These are phyloP conservation scores for Penicillium sp. DNA, from an alignment of 2,329 filamentous ascomycete genomes.

Conservation along the genomic window DNA sequence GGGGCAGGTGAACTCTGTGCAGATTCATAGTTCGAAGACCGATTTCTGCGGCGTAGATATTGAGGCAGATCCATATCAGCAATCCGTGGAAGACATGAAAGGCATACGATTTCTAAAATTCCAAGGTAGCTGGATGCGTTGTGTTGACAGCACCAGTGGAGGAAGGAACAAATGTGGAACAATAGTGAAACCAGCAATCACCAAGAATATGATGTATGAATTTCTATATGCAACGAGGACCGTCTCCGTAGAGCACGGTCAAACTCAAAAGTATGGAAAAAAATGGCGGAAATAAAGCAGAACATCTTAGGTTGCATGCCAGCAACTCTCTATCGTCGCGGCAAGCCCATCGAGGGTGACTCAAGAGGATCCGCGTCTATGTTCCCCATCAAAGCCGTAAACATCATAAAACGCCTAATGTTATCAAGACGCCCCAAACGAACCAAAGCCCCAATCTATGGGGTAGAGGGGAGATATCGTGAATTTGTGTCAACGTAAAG, in stretches of 20 bases:
- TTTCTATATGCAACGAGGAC: constrained; percentile 26
- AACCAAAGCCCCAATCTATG: constrained; percentile 12
- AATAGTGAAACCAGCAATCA: constrained; percentile 5
- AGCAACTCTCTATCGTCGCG: constrained; percentile 16
- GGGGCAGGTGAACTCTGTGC: neutral
- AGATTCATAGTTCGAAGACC: constrained; percentile 8
- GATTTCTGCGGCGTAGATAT: constrained; percentile 7
- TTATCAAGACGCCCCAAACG: constrained; percentile 20
- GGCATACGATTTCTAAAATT: neutral
- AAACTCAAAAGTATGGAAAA: constrained; percentile 19
- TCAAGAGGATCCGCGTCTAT: constrained; percentile 14
- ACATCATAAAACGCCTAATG: constrained; percentile 20
- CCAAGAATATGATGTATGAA: constrained; percentile 14
- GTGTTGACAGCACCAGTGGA: neutral
- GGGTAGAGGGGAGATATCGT: constrained; percentile 14
- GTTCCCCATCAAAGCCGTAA: constrained; percentile 13
- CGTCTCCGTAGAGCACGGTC: constrained; percentile 17
- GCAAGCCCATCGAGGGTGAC: constrained; percentile 8
- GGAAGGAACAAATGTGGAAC: neutral
- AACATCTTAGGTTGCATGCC: constrained; percentile 13
- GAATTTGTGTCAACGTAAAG: constrained; percentile 14
- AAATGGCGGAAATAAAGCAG: constrained; percentile 5
- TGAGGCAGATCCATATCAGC: constrained; percentile 5
- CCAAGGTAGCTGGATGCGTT: neutral
- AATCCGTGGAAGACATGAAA: neutral